These are phyloP conservation scores for Dillenia turbinata DNA, from an alignment of 164 flowering plant genomes.

Conservation along the genomic window DNA sequence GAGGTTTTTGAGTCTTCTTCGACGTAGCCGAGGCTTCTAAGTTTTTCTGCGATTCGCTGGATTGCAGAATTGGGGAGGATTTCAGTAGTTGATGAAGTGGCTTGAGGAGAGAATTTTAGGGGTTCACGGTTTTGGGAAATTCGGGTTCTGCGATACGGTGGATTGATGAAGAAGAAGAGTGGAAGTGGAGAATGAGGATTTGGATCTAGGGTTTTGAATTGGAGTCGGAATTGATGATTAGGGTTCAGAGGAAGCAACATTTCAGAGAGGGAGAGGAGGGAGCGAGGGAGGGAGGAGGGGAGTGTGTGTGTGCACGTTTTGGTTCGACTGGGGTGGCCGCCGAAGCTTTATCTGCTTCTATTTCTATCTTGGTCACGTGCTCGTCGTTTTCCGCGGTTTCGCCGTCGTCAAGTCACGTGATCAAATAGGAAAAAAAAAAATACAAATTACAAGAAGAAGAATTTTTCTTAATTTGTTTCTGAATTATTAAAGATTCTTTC, in stretches of 20 bases:
- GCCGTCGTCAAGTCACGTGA: too few species aligned
- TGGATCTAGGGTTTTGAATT: slow-evolving; percentile 12
- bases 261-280: slow-evolving; percentile 8
- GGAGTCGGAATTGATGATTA: slow-evolving; percentile 8
- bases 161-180: slow-evolving; percentile 1
- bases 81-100: slow-evolving; percentile 21
- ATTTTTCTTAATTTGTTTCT: too few species aligned
- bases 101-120: slow-evolving; percentile 20
- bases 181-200: background rate
- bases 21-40: slow-evolving; percentile 67
- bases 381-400: too few species aligned
- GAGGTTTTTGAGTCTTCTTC: slow-evolving; percentile 20
- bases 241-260: slow-evolving; percentile 37
- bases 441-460: too few species aligned
- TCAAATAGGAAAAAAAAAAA: too few species aligned
- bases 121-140: slow-evolving; percentile 24
- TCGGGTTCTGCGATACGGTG: slow-evolving; percentile 9
- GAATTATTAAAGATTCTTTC: too few species aligned
- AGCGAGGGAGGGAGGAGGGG: too few species aligned
- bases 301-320: background rate
- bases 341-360: too few species aligned
- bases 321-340: too few species aligned
- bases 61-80: slow-evolving; percentile 58
- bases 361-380: too few species aligned
- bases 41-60: slow-evolving; percentile 85